Evolutionary conservation across 2,329 filamentous ascomycete genomes (phyloP), one percentile per base, ranked within the genome.

Genomic region (Orbilia brochopaga): DNA sequence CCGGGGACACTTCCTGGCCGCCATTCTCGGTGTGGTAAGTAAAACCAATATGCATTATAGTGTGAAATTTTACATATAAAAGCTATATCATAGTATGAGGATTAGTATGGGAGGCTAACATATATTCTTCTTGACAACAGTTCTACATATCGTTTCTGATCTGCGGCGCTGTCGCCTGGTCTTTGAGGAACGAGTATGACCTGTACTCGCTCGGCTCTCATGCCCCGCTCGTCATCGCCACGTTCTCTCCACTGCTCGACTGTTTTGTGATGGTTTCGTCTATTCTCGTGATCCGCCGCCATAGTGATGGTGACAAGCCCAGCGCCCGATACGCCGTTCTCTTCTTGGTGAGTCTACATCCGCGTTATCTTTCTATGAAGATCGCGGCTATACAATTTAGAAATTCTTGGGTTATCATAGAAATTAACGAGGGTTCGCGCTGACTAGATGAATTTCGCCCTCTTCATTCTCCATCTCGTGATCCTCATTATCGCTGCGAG

Each of bases 121-220:
- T 15, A n/a, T 50, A 1, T 50, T 1, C n/a, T 53, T 2, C 21
- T 35, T n/a, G 37, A 13, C 10, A n/a, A 13, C 21, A 69, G 65
- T 54, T 58, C 42, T 70, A 70, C 50, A 55, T 60, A 27, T 59
- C 66, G 3, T 70, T 70, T n/a, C 53, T 64, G 21, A 21, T 64
- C 42, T 70, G 66, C 19, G 66, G 46, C 11, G 46, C 59, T 2
- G 48, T 64, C 10, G 46, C 66, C 1, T 70, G 66, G 66, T 19
- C 37, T 44, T 11, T 70, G 5, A 30, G 32, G 4, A 48, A 70
- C 19, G 1, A 30, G 7, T 7, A 48, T 3, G 19, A 40, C n/a
- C n/a, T 70, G 24, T 55, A 44, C 50, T 11, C 19, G 27, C 21
- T 64, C 50, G 32, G 58, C 3, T 21, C 27, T 35, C 19, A 30